A percentile compares a stretch with the other conserved stretches of the same genome.
Conservation (phyloP, 2,329 filamentous ascomycete species). For the Fusarium nodosum region DNA sequence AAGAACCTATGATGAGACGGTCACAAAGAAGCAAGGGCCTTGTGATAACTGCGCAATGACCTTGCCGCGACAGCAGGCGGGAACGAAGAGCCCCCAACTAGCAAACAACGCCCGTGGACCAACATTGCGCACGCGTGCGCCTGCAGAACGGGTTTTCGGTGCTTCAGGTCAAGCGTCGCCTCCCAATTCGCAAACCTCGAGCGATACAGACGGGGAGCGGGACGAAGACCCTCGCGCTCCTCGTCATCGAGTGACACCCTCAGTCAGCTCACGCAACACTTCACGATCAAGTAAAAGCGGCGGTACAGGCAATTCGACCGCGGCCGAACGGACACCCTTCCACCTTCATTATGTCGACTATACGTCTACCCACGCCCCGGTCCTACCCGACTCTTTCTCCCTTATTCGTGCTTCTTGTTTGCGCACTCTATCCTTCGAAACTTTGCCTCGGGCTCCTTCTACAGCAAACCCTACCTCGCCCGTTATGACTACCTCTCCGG, state of each 20-base stretch:
- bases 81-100: constrained; percentile 46
- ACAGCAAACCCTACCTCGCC: constrained; percentile 57
- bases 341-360: constrained; percentile 77
- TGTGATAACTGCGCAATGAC: constrained; percentile 79
- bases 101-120: constrained; percentile 63
- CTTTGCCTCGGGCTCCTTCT: constrained; percentile 69
- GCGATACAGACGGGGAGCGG: constrained; percentile 66
- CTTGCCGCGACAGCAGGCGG: constrained; percentile 61
- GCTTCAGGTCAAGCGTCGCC: constrained; percentile 63
- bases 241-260: constrained; percentile 60
- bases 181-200: constrained; percentile 66
- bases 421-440: constrained; percentile 75
- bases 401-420: constrained; percentile 75
- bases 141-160: constrained; percentile 71
- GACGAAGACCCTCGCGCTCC: constrained; percentile 57
- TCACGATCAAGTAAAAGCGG: constrained; percentile 66
- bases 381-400: constrained; percentile 73
- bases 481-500: constrained; percentile 58
- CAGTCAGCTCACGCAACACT: constrained; percentile 59
- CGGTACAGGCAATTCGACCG: constrained; percentile 63
- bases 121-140: constrained; percentile 71
- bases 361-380: constrained; percentile 76
- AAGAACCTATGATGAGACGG: constrained; percentile 75
- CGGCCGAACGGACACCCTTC: constrained; percentile 59
- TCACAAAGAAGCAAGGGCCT: constrained; percentile 72